Conservation (phyloP, 805 yeast genomes). For the Lipomyces oligophaga region DNA sequence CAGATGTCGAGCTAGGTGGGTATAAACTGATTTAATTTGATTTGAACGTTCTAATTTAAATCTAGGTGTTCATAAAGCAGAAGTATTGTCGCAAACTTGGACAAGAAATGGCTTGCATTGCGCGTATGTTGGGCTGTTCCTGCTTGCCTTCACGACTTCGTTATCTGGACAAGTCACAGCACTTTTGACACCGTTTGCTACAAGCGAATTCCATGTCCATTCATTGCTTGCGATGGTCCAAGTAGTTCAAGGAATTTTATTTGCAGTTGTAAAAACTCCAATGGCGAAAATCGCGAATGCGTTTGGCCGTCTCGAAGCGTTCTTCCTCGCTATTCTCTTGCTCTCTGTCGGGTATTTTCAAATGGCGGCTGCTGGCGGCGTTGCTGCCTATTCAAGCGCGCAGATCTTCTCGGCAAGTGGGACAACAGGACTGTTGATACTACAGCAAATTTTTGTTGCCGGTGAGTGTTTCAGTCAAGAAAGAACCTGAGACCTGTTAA, state of each 20-base stretch:
- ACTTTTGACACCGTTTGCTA: slow-evolving; percentile 41
- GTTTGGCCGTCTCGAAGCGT: slow-evolving; percentile 43
- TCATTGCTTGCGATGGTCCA: slow-evolving; percentile 42
- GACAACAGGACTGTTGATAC: slow-evolving; percentile 39
- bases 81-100: slow-evolving; percentile 26
- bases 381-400: slow-evolving; percentile 40
- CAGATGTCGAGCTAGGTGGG: too few species aligned
- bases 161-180: slow-evolving; percentile 30
- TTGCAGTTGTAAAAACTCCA: slow-evolving; percentile 41
- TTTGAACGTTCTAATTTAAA: too few species aligned
- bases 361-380: slow-evolving; percentile 40
- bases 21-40: too few species aligned
- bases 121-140: slow-evolving; percentile 28
- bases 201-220: slow-evolving; percentile 42
- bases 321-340: slow-evolving; percentile 36
- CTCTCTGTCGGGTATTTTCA: slow-evolving; percentile 41
- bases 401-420: slow-evolving; percentile 42
- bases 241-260: slow-evolving; percentile 42
- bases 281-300: slow-evolving; percentile 44
- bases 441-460: slow-evolving; percentile 38
- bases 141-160: slow-evolving; percentile 29
- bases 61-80: slow-evolving; percentile 26
- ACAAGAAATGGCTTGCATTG: slow-evolving; percentile 18
- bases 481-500: too few species aligned
- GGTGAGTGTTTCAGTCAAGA: slow-evolving; percentile 5